Evolutionary conservation across 805 yeast genomes (phyloP).

Genomic region (Pichia cabralensis): DNA sequence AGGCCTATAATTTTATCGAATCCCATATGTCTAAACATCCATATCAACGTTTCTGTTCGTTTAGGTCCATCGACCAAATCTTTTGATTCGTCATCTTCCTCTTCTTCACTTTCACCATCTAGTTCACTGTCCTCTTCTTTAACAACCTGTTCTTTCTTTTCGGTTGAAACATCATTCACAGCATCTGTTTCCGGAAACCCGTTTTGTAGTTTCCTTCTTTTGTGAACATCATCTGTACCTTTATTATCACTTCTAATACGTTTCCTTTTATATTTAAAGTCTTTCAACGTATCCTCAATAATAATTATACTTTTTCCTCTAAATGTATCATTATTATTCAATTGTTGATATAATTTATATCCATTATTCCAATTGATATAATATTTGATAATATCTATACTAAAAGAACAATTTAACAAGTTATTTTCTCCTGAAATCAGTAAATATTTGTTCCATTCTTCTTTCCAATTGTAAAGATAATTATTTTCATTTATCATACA

Average conservation of each 20-base stretch:
- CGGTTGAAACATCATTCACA: no score
- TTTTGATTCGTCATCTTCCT: constrained; percentile 1
- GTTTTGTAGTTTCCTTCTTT: no score
- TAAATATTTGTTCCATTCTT: constrained; percentile 42
- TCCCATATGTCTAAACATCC: constrained; percentile 3
- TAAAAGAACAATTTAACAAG: constrained; percentile 26
- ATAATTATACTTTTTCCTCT: constrained; percentile 27
- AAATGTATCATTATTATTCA: constrained; percentile 32
- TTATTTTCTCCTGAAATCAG: constrained; percentile 65
- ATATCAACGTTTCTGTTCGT: constrained; percentile 2
- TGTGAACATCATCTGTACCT: no score
- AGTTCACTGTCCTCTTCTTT: background rate
- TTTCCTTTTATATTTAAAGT: no score
- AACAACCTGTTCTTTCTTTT: no score
- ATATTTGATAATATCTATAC: constrained; percentile 40
- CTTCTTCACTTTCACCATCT: constrained; percentile 2
- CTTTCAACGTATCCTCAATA: no score
- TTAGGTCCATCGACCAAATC: constrained; percentile 1
- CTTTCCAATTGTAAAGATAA: constrained; percentile 18
- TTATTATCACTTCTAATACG: no score
- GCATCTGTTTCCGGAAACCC: no score
- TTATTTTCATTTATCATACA: constrained; percentile 24
- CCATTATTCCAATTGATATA: constrained; percentile 28
- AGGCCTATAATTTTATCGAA: no score
- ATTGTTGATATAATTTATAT: constrained; percentile 29